Evolutionary conservation across 441 rosid genomes (phyloP).

Genomic region (Theobroma grandiflorum): DNA sequence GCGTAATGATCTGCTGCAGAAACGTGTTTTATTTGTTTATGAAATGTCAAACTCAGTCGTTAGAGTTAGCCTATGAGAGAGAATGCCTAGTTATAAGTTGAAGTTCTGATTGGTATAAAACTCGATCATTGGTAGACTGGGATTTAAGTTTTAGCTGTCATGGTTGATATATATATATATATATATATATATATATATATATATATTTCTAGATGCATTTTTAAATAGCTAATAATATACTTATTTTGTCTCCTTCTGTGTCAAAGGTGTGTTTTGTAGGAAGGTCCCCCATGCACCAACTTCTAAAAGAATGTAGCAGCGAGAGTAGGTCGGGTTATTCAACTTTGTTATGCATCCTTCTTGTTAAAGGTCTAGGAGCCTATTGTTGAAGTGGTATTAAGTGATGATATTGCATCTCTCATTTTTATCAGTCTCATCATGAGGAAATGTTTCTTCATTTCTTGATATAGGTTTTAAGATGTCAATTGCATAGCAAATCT

Average conservation of each 20-base stretch:
- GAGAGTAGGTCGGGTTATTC: not conserved
- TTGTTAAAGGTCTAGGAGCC: constrained; percentile 6
- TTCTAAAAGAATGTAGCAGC: not conserved
- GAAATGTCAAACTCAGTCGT: not conserved
- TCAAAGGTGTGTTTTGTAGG: constrained; percentile 2
- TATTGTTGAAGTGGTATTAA: not conserved
- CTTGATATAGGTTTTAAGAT: constrained; percentile 5
- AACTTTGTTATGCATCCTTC: not conserved
- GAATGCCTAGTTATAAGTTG: constrained; percentile 11
- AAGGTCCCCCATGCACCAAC: not conserved
- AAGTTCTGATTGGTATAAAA: constrained; percentile 5
- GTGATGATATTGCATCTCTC: not conserved
- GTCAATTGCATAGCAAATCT: not conserved
- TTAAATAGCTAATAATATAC: not conserved
- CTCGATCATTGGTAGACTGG: constrained; percentile 5
- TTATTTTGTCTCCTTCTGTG: not conserved
- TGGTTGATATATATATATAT: not conserved
- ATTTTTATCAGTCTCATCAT: not conserved
- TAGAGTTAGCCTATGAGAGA: not conserved
- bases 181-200: too few species aligned
- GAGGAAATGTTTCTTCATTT: not conserved
- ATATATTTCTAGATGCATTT: not conserved
- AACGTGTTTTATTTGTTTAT: not conserved
- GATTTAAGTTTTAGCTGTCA: constrained; percentile 9
- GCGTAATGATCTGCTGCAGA: not conserved